Evolutionary conservation across 2,329 filamentous ascomycete species (phyloP).

Genomic region (Leptographium lundbergii): DNA sequence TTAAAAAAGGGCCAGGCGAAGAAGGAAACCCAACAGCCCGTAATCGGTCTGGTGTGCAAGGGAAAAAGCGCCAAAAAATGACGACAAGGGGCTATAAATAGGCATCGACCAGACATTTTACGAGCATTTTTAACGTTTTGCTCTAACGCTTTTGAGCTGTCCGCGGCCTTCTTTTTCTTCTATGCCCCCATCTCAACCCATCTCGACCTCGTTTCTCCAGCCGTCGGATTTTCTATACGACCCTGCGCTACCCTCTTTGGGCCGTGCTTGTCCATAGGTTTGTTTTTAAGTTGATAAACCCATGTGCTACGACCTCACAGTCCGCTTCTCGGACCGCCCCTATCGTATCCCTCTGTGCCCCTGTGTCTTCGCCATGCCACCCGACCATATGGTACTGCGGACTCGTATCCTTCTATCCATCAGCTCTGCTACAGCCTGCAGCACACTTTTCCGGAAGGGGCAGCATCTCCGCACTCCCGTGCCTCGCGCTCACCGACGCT

Average conservation of each 20-base stretch:
- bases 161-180: not conserved
- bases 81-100: not conserved
- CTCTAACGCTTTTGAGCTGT: not conserved
- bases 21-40: not conserved
- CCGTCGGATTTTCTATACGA: not conserved
- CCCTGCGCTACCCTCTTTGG: not conserved
- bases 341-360: not conserved
- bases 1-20: slow-evolving; percentile 12
- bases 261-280: not conserved
- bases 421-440: not conserved
- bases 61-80: not conserved
- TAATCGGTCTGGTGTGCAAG: not conserved
- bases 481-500: too few relatives aligned
- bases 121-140: not conserved
- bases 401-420: not conserved
- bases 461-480: not conserved
- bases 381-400: not conserved
- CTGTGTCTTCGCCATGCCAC: not conserved
- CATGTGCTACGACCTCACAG: not conserved
- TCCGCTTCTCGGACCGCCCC: not conserved
- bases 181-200: not conserved
- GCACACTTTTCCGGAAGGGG: not conserved
- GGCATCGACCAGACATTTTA: not conserved
- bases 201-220: not conserved
- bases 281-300: not conserved